Percentiles rank a stretch among this genome's conserved stretches.
These are phyloP conservation scores for Phyllosticta capitalensis DNA, from an alignment of 2,329 filamentous ascomycete genomes.

Conservation along the genomic window DNA sequence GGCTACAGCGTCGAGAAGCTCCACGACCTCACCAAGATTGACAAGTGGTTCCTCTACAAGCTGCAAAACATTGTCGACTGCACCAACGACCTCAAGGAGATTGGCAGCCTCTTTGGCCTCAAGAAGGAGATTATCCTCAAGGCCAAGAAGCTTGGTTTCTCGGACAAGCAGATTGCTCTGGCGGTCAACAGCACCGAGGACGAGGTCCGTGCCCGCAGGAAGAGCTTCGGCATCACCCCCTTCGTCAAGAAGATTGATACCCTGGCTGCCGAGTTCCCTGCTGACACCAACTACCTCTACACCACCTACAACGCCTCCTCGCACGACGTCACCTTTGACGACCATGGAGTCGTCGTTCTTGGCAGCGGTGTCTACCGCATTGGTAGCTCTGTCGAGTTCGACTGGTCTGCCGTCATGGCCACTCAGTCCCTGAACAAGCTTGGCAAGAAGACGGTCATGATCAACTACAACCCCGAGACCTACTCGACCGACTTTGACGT, in stretches of 20 bases:
- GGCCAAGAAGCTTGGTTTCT: conserved; percentile 97
- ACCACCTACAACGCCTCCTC: conserved; percentile 95
- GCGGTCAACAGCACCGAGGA: conserved; percentile 82
- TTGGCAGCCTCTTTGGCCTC: conserved; percentile 71
- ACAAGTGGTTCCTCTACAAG: conserved; percentile 99
- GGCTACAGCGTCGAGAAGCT: conserved; percentile 87
- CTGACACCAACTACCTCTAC: conserved; percentile 90
- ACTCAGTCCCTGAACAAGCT: conserved; percentile 73
- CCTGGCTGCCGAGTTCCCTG: conserved; percentile 90
- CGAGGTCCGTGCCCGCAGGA: conserved; percentile 74
- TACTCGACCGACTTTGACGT: conserved; percentile 76
- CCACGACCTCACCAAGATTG: conserved; percentile 93
- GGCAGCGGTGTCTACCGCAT: conserved; percentile 97
- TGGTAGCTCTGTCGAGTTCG: conserved; percentile 94
- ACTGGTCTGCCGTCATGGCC: conserved; percentile 94
- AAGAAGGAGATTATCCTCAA: conserved; percentile 82
- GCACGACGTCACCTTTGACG: conserved; percentile 89
- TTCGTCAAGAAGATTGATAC: conserved; percentile 99
- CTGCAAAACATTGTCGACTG: conserved; percentile 94
- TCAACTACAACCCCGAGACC: conserved; percentile 85
- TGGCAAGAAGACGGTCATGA: conserved; percentile 96
- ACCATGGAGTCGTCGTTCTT: conserved; percentile 80
- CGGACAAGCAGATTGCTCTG: conserved; percentile 84
- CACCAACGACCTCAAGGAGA: conserved; percentile 72
- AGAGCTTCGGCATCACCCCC: conserved; percentile 79